Evolutionary conservation across 176 grass and related monocot species (phyloP).

Genomic region (Musa acuminata): DNA sequence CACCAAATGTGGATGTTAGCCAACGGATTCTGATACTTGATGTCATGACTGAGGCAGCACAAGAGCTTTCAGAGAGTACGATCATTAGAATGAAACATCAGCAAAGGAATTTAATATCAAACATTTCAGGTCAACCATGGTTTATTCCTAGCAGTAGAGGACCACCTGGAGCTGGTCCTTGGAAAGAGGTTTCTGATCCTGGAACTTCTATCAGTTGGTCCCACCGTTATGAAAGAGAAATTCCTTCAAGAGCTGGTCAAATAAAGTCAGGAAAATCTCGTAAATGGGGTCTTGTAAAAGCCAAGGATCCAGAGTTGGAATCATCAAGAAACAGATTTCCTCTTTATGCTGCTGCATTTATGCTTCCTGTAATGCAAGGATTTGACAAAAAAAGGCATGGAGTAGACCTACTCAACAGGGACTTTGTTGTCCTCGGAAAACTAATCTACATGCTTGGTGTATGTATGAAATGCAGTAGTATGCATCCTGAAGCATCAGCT

Average conservation of each 20-base stretch:
- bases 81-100: conserved; percentile 33
- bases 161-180: conserved; percentile 61
- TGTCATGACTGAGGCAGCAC: conserved; percentile 90
- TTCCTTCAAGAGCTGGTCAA: conserved; percentile 80
- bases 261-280: conserved; percentile 81
- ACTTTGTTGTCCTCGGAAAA: conserved; percentile 90
- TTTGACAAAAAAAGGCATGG: conserved; percentile 80
- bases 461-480: conserved; percentile 76
- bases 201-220: conserved; percentile 60
- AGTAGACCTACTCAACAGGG: conserved; percentile 65
- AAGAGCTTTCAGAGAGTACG: conserved; percentile 74
- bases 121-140: conserved; percentile 64
- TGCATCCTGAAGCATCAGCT: conserved; percentile 91
- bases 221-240: conserved; percentile 71
- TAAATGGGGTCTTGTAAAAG: conserved; percentile 71
- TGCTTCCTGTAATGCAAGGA: conserved; percentile 90
- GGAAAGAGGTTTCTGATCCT: conserved; percentile 76
- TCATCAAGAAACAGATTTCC: conserved; percentile 76
- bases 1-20: conserved; percentile 70
- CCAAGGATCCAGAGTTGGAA: conserved; percentile 44
- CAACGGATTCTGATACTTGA: conserved; percentile 88
- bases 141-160: conserved; percentile 57
- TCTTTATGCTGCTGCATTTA: conserved; percentile 92
- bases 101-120: conserved; percentile 52
- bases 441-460: conserved; percentile 95